Evolutionary conservation across 306 rosid species (phyloP), one percentile per base, ranked within the genome.

Genomic region (Adenanthera pavonina): DNA sequence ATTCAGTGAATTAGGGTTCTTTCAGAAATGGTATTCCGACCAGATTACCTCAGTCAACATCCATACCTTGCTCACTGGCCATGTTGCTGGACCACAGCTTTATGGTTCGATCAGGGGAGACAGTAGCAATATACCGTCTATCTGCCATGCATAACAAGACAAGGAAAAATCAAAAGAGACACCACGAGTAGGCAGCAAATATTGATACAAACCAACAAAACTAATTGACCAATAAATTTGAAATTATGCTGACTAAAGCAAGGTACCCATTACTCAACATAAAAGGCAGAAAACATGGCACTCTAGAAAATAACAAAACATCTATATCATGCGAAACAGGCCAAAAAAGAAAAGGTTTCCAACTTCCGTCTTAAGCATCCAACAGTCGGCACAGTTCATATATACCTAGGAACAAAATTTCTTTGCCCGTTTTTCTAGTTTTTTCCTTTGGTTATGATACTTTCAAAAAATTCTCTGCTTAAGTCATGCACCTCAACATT

Each of bases 41-140:
- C 46, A 62, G 51, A 51, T 33, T 47, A 83, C 73, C 82, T 81
- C 81, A 86, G 79, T 91, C 97, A 35, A 88, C 30, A 61, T 92
- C 94, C 97, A 92, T 94, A 40, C 80, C 85, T 56, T 88, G 90
- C 30, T 87, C 88, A 72, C 54, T 80, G 30, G 72, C 81, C 77
- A 57, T 56, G 40, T 83, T 77, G 83, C 92, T 84, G 47, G 94
- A 87, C 98, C 97, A 92, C 20, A 92, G 85, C 84, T 94, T 92
- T 78, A 92, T 92, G 57, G 93, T 92, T 72, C 96, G 90, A 77
- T 91, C 97, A 65, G 86, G 94, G 72, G 96, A 91, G 68, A 91
- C 96, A 17, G 94, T 94, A 66, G 95, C 96, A 49, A 92, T 89
- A 64, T 81, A 81, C 43, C 88, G 83, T 8, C 97, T 97, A 83